Evolutionary conservation across 78 protist species (phyloP).

Genomic region (Cavenderia fasciculata): DNA sequence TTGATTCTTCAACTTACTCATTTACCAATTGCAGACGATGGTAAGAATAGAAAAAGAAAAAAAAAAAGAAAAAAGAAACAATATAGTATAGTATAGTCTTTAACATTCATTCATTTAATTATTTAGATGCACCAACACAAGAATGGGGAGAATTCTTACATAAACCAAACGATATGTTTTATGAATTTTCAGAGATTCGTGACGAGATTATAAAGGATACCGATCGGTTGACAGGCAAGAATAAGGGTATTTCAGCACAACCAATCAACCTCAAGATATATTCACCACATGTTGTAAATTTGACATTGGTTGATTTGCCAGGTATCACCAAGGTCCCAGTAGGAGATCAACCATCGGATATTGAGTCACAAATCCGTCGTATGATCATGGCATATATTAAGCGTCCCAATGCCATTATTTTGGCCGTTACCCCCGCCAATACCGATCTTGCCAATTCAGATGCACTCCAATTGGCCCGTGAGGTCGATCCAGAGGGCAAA

Average conservation of each 20-base stretch:
- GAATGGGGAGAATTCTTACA: constrained; percentile 96
- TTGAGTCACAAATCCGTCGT: constrained; percentile 85
- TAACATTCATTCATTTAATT: not conserved
- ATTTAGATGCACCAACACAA: constrained; percentile 13
- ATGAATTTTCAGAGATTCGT: constrained; percentile 91
- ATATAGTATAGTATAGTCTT: too few species aligned
- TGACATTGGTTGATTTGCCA: constrained; percentile 97
- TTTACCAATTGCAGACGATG: constrained; percentile 73
- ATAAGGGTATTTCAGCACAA: constrained; percentile 86
- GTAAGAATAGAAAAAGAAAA: too few species aligned
- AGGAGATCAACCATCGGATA: constrained; percentile 96
- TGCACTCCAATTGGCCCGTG: constrained; percentile 93
- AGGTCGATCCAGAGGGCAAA: constrained; percentile 93
- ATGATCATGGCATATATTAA: constrained; percentile 89
- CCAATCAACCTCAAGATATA: constrained; percentile 96
- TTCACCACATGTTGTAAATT: constrained; percentile 93
- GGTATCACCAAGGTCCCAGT: constrained; percentile 96
- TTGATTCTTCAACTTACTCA: constrained; percentile 95
- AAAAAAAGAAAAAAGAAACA: too few species aligned
- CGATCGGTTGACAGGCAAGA: constrained; percentile 88
- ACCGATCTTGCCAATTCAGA: constrained; percentile 97
- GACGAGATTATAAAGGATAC: constrained; percentile 91
- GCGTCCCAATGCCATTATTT: constrained; percentile 93
- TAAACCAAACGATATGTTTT: constrained; percentile 82
- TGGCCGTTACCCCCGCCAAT: constrained; percentile 98